Conservation (phyloP, 495 filamentous ascomycete species). For the Staphylotrichum longicolle region DNA sequence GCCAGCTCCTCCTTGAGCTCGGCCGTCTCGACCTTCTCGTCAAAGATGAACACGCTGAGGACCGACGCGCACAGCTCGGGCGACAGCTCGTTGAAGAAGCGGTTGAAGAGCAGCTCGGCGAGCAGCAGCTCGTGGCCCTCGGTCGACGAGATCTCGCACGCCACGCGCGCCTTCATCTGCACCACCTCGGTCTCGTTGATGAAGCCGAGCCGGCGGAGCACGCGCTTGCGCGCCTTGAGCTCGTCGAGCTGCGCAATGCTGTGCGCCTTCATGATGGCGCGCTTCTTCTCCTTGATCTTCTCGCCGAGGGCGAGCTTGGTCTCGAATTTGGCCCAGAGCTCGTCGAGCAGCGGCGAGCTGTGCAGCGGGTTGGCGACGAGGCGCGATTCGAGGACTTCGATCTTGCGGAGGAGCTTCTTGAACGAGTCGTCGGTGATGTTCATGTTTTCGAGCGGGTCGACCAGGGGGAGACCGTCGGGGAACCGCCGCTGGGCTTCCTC, state of each 20-base stretch:
- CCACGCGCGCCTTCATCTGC: slow-evolving; percentile 90
- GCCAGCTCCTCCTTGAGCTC: slow-evolving; percentile 74
- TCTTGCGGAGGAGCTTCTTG: slow-evolving; percentile 91
- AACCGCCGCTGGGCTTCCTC: slow-evolving; percentile 79
- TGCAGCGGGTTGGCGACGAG: slow-evolving; percentile 86
- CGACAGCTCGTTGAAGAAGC: slow-evolving; percentile 93
- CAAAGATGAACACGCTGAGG: slow-evolving; percentile 91
- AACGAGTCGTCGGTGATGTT: slow-evolving; percentile 85
- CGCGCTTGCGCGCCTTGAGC: slow-evolving; percentile 90
- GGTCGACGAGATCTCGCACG: slow-evolving; percentile 90
- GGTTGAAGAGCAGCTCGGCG: slow-evolving; percentile 89
- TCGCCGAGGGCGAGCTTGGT: slow-evolving; percentile 70
- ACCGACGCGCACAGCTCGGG: slow-evolving; percentile 83
- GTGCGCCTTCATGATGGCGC: slow-evolving; percentile 76
- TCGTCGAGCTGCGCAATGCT: slow-evolving; percentile 91
- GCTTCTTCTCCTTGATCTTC: slow-evolving; percentile 83
- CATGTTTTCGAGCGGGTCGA: slow-evolving; percentile 97
- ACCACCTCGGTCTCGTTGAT: slow-evolving; percentile 94
- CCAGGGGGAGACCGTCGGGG: slow-evolving; percentile 81
- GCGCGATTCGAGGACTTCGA: slow-evolving; percentile 91
- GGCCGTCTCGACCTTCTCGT: slow-evolving; percentile 83
- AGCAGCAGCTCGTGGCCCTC: slow-evolving; percentile 84
- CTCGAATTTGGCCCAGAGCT: slow-evolving; percentile 79
- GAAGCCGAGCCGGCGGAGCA: slow-evolving; percentile 92
- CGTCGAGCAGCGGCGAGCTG: slow-evolving; percentile 75